phyloP scores from a whole-genome alignment of 2,329 filamentous ascomycete species.

The Fonsecaea monophora region DNA sequence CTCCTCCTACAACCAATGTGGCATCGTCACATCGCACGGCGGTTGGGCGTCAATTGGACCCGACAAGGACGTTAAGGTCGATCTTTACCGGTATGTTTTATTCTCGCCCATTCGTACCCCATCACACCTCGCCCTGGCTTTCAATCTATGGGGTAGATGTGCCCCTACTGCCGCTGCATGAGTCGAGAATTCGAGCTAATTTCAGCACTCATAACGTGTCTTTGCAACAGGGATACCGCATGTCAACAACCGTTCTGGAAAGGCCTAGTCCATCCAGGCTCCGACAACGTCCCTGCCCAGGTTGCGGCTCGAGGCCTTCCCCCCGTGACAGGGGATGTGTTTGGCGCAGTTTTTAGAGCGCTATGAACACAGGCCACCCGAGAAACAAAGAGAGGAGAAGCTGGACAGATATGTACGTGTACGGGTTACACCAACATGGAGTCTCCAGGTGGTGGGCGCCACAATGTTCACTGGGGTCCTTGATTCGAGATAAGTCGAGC shows the following conservation, averaged over 20 bases:
- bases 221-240: background rate
- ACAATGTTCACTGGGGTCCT: too few species aligned
- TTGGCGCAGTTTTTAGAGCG: conserved; percentile 11
- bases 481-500: too few species aligned
- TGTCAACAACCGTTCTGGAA: conserved; percentile 8
- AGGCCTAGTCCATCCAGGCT: conserved; percentile 4
- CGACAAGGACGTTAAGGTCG: conserved; percentile 2
- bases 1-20: conserved; percentile 9
- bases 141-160: too few species aligned
- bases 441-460: too few species aligned
- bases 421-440: too few species aligned
- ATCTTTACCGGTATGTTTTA: conserved; percentile 15
- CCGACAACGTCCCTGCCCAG: background rate
- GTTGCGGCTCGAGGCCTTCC: background rate
- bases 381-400: too few species aligned
- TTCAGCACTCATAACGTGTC: background rate
- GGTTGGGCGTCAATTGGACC: conserved; percentile 18
- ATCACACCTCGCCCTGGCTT: too few species aligned
- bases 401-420: too few species aligned
- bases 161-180: background rate
- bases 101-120: too few species aligned
- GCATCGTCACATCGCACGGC: background rate
- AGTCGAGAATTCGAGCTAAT: background rate
- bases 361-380: background rate
- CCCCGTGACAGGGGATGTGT: background rate